phyloP scores from a whole-genome alignment of 2,329 filamentous ascomycete genomes.

The Aspergillus versicolor region DNA sequence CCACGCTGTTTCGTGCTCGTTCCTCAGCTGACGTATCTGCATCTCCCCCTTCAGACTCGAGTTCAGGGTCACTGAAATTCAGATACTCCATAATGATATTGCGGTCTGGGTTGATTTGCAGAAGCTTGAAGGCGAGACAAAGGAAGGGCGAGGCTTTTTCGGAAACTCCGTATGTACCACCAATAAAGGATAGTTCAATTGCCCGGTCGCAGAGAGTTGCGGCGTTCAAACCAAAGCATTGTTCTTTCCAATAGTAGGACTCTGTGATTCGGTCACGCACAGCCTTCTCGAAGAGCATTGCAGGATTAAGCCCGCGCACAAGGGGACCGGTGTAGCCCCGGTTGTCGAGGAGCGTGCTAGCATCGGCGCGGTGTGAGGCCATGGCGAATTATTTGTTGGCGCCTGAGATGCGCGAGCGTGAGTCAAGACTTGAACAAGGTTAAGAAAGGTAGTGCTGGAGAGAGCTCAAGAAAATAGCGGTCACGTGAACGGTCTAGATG shows the following conservation, averaged over 20 bases:
- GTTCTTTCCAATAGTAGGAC: conserved; percentile 97
- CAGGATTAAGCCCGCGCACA: conserved; percentile 87
- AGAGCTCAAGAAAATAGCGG: conserved; percentile 4
- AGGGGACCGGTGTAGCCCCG: conserved; percentile 75
- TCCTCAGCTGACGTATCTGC: conserved; percentile 22
- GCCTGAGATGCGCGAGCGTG: conserved; percentile 7
- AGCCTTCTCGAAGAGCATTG: conserved; percentile 93
- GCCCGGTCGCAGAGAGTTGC: conserved; percentile 83
- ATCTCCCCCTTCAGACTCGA: conserved; percentile 43
- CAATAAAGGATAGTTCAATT: conserved; percentile 78
- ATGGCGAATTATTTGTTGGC: conserved; percentile 51
- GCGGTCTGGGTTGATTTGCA: conserved; percentile 80
- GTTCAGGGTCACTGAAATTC: conserved; percentile 68
- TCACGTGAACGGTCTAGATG: conserved; percentile 3
- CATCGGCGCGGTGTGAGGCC: conserved; percentile 71
- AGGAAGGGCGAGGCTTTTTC: conserved; percentile 89
- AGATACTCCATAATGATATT: conserved; percentile 80
- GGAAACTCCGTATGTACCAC: conserved; percentile 79
- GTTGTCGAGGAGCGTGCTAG: conserved; percentile 76
- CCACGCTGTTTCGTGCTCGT: conserved; percentile 25
- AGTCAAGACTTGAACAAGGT: not conserved
- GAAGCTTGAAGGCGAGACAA: conserved; percentile 89
- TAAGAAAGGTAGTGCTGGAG: not conserved
- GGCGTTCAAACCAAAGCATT: conserved; percentile 91
- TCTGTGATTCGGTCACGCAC: conserved; percentile 94